A percentile compares a stretch with the other conserved stretches of the same genome.
phyloP scores from a whole-genome alignment of 176 grass and related monocot species.

The Tillandsia leiboldiana region DNA sequence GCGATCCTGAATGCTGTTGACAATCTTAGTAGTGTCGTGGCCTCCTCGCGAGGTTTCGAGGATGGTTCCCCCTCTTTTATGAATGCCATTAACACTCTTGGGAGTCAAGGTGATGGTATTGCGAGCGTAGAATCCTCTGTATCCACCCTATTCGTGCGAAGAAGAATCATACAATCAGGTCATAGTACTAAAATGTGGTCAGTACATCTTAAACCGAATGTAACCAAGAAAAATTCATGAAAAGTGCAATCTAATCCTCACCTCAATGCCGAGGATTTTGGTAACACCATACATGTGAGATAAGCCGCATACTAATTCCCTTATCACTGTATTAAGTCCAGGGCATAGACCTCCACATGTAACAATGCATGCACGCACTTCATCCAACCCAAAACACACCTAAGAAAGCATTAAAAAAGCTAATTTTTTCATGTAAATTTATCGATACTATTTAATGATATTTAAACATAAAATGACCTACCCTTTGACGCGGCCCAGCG shows the following conservation, averaged over 20 bases:
- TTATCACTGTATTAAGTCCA: constrained; percentile 69
- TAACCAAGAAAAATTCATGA: background rate
- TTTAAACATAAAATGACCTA: background rate
- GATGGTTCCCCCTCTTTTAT: constrained; percentile 78
- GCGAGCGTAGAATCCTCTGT: constrained; percentile 74
- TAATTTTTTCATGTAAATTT: background rate
- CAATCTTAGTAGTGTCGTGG: constrained; percentile 60
- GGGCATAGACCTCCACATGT: constrained; percentile 87
- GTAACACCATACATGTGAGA: constrained; percentile 70
- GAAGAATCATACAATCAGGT: background rate
- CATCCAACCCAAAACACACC: constrained; percentile 63
- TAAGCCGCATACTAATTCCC: constrained; percentile 72
- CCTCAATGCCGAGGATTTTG: constrained; percentile 54
- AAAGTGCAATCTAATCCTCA: constrained; percentile 5
- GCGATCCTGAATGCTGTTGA: constrained; percentile 62
- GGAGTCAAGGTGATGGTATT: constrained; percentile 62
- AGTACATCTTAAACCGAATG: too few species aligned
- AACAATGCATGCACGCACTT: constrained; percentile 75
- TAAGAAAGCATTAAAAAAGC: constrained; percentile 2
- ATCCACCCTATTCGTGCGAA: constrained; percentile 37
- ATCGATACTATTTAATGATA: background rate
- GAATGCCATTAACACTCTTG: constrained; percentile 68
- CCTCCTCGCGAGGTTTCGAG: constrained; percentile 78
- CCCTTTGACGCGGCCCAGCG: constrained; percentile 64
- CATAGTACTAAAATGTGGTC: background rate